phyloP scores from a whole-genome alignment of 1,284 basidiomycete species.

The Termitomyces sp. region DNA sequence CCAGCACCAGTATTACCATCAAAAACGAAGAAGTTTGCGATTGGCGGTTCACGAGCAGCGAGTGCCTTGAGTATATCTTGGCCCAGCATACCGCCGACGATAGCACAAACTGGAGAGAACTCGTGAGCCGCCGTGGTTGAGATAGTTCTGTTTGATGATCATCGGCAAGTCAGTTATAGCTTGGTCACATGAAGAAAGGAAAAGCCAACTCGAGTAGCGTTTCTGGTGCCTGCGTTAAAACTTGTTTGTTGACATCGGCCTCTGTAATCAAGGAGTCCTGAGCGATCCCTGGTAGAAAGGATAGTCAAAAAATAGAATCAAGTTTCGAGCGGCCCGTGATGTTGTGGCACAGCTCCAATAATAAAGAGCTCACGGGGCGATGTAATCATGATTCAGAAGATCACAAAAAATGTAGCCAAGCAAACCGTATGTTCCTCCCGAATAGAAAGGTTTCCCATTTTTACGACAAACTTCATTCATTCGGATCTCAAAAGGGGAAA shows the following conservation, averaged over 20 bases:
- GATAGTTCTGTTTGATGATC: conserved; percentile 40
- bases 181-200: conserved; percentile 6
- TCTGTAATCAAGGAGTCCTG: conserved; percentile 50
- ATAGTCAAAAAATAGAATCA: conserved; percentile 13
- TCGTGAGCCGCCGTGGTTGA: conserved; percentile 74
- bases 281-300: conserved; percentile 48
- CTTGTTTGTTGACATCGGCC: conserved; percentile 69
- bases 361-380: conserved; percentile 60
- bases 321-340: conserved; percentile 10
- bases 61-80: conserved; percentile 94
- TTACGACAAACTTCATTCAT: conserved; percentile 76
- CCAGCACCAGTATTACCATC: conserved; percentile 78
- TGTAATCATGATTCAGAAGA: conserved; percentile 80
- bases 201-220: conserved; percentile 53
- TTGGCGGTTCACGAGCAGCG: conserved; percentile 85
- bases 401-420: conserved; percentile 94
- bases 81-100: conserved; percentile 89
- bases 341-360: conserved; percentile 4
- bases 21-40: conserved; percentile 90
- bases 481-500: conserved; percentile 46
- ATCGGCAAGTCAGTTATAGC: background rate
- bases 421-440: conserved; percentile 86
- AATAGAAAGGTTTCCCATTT: conserved; percentile 77
- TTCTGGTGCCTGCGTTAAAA: conserved; percentile 48
- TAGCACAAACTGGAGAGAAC: conserved; percentile 86